phyloP scores from a whole-genome alignment of 2,329 filamentous ascomycete species.

The Fusarium lyarnte region DNA sequence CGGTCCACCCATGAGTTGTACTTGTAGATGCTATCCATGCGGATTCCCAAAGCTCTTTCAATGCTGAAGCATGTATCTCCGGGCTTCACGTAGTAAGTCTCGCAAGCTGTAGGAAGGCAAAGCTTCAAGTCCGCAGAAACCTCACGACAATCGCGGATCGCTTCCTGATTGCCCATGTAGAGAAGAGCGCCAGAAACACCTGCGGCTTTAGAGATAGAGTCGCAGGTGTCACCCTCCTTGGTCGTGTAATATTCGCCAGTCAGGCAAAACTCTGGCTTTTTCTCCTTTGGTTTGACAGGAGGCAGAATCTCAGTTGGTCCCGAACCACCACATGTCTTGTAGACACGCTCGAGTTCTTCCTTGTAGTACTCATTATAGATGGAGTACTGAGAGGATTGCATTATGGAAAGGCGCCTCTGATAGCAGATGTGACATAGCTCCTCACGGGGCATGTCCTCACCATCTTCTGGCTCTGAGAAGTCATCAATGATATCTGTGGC shows the following conservation, averaged over 20 bases:
- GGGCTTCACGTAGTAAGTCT: background rate
- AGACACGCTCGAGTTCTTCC: background rate
- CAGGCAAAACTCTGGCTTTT: background rate
- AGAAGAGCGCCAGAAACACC: slow-evolving; percentile 23
- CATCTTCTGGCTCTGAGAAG: no score
- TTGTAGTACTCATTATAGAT: background rate
- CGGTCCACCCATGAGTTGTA: slow-evolving; percentile 12
- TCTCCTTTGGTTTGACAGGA: background rate
- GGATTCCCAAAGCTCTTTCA: no score
- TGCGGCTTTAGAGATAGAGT: background rate
- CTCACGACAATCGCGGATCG: slow-evolving; percentile 12
- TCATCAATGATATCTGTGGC: no score
- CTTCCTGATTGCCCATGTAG: slow-evolving; percentile 27
- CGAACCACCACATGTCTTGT: background rate
- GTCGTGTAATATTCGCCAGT: slow-evolving; percentile 2
- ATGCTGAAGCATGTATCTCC: background rate
- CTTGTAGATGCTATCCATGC: no score
- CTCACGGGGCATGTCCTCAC: no score
- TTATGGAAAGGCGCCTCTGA: no score
- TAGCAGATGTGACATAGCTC: no score
- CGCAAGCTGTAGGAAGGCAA: background rate
- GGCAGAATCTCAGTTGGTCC: background rate
- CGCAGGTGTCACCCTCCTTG: slow-evolving; percentile 19
- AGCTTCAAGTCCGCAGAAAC: slow-evolving; percentile 14
- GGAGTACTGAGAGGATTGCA: background rate